phyloP scores from a whole-genome alignment of 2,329 filamentous ascomycete species.

The Stachybotrys chlorohalonatus region DNA sequence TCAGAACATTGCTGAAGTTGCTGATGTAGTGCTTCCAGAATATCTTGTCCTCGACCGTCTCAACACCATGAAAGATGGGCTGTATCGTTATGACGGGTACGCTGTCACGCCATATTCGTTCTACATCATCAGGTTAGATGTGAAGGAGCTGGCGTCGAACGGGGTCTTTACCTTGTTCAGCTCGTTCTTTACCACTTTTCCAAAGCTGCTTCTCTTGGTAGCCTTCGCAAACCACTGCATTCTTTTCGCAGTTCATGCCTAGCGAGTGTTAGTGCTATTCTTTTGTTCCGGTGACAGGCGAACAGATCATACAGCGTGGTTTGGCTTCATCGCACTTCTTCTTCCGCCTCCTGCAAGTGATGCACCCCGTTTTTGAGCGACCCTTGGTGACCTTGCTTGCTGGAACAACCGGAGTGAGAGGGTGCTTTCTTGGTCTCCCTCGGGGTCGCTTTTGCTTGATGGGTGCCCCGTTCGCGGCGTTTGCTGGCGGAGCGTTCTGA shows the following conservation, averaged over 20 bases:
- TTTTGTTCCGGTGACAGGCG: not conserved
- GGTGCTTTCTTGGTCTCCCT: conserved; percentile 76
- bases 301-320: conserved; percentile 42
- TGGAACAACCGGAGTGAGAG: conserved; percentile 47
- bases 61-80: conserved; percentile 69
- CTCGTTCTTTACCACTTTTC: conserved; percentile 74
- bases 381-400: conserved; percentile 70
- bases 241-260: conserved; percentile 89
- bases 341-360: conserved; percentile 59
- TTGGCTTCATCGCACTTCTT: conserved; percentile 67
- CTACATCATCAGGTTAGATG: conserved; percentile 20
- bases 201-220: conserved; percentile 81
- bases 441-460: conserved; percentile 55
- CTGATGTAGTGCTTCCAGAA: conserved; percentile 80
- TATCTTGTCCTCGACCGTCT: conserved; percentile 68
- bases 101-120: conserved; percentile 38
- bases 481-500: conserved; percentile 27
- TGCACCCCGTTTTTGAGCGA: conserved; percentile 59
- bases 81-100: conserved; percentile 48
- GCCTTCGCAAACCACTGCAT: conserved; percentile 83
- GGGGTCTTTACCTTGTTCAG: conserved; percentile 50
- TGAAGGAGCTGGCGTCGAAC: not conserved
- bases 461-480: conserved; percentile 14
- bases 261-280: conserved; percentile 10
- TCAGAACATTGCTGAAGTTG: conserved; percentile 71